These are phyloP conservation scores for Pythium vanterpoolii DNA, from an alignment of 352 stramenopile genomes.

Conservation along the genomic window DNA sequence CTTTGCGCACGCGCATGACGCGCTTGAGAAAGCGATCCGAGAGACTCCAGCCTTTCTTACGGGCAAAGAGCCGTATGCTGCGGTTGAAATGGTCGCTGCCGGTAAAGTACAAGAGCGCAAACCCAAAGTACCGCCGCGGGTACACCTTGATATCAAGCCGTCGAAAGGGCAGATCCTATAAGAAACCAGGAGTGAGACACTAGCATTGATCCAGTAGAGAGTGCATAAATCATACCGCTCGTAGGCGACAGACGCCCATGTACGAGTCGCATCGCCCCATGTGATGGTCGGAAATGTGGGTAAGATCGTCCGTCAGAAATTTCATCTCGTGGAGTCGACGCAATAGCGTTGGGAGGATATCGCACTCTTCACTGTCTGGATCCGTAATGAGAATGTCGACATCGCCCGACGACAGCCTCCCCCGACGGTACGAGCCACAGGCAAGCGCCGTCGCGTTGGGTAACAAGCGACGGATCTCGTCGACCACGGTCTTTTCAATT, in stretches of 20 bases:
- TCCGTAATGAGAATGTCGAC: constrained; percentile 82
- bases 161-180: constrained; percentile 44
- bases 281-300: constrained; percentile 50
- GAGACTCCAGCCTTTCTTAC: constrained; percentile 75
- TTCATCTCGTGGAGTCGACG: constrained; percentile 50
- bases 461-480: constrained; percentile 59
- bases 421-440: constrained; percentile 80
- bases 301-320: constrained; percentile 81
- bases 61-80: constrained; percentile 79
- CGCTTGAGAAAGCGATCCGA: constrained; percentile 68
- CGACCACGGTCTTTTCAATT: constrained; percentile 73
- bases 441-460: constrained; percentile 58
- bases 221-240: constrained; percentile 26
- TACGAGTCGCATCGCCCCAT: constrained; percentile 67
- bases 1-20: constrained; percentile 46
- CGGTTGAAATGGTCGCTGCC: constrained; percentile 90
- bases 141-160: constrained; percentile 89
- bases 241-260: constrained; percentile 82
- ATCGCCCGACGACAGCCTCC: constrained; percentile 64
- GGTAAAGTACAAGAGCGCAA: constrained; percentile 90
- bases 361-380: constrained; percentile 58
- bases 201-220: background rate
- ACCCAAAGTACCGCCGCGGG: constrained; percentile 69
- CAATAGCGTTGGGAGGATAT: constrained; percentile 66
- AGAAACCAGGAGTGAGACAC: background rate